Evolutionary conservation across 2,329 filamentous ascomycete genomes (phyloP).

Genomic region (Aspergillus nomiae): DNA sequence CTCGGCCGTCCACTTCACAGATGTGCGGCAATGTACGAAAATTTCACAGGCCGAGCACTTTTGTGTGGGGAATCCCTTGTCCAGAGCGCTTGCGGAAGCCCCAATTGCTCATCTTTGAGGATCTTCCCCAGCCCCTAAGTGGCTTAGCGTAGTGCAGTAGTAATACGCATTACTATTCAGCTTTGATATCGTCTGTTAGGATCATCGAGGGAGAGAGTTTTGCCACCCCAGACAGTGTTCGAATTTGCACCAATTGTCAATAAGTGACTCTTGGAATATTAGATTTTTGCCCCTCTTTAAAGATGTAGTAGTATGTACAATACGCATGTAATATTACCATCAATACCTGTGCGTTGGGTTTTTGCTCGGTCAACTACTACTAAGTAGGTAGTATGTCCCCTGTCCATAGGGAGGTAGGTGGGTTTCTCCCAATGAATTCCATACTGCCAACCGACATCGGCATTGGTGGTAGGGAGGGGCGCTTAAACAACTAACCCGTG

Average conservation of each 20-base stretch:
- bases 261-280: not conserved
- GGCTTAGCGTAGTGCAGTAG: constrained; percentile 12
- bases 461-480: not conserved
- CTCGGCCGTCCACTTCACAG: constrained; percentile 12
- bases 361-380: not conserved
- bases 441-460: constrained; percentile 18
- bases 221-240: not conserved
- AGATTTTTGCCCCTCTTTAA: not conserved
- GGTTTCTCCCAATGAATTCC: not conserved
- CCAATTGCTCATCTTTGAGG: constrained; percentile 18
- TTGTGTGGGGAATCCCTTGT: constrained; percentile 26
- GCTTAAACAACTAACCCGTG: not conserved
- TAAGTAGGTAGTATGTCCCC: not conserved
- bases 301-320: not conserved
- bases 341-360: not conserved
- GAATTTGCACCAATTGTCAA: not conserved
- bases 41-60: constrained; percentile 25
- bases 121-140: constrained; percentile 17
- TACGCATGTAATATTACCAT: not conserved
- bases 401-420: not conserved
- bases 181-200: not conserved
- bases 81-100: constrained; percentile 18
- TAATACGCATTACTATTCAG: constrained; percentile 17
- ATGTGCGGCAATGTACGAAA: constrained; percentile 31
- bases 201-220: not conserved